Evolutionary conservation across 2,329 filamentous ascomycete genomes (phyloP), one percentile per base, ranked within the genome.

Genomic region (Teratosphaeria gauchensis): DNA sequence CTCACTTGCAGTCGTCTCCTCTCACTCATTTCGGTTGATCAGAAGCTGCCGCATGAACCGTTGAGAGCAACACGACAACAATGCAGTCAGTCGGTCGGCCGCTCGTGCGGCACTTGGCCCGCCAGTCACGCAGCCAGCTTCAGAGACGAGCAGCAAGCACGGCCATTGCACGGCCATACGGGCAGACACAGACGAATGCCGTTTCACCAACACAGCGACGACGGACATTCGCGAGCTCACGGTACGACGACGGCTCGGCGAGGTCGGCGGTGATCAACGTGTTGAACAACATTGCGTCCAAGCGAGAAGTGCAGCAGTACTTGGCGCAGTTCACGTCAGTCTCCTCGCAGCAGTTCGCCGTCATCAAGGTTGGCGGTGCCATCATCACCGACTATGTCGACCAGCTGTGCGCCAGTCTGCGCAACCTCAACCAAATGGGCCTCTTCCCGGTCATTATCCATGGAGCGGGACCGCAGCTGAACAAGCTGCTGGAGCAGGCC

Each of bases 301-400:
- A 95, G 82, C 83, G 92, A 62, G 92, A 99, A 78, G 90, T 95
- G 63, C 90, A 96, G 79, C 92, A 97, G 76, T 97, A 97, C 76
- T 86, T 97, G 60, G 94, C 92, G 65, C 91, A 97, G 74, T 99
- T 99, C 81, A 94, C 88, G 66, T 96, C 92, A 35, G 92, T 96
- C 62, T 94, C 91, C 52, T 95, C 91, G 38, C 92, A 97, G 78
- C 91, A 95, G 72, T 99, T 97, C 74, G 92, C 92, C 65, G 92
- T 99, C 54, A 95, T 99, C 76, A 99, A 99, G 80, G 92, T 97
- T 58, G 94, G 92, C 62, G 94, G 92, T 62, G 94, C 92, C 63
- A 96, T 97, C 69, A 83, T 99, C 69, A 95, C 90, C 61, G 92
- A 97, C 72, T 88, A 96, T 75, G 82, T 97, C 58, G 89, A 96